A percentile compares a stretch with the other conserved stretches of the same genome.
Evolutionary conservation across 768 basidiomycete genomes (phyloP).

Genomic region (Phlegmacium glaucopus): DNA sequence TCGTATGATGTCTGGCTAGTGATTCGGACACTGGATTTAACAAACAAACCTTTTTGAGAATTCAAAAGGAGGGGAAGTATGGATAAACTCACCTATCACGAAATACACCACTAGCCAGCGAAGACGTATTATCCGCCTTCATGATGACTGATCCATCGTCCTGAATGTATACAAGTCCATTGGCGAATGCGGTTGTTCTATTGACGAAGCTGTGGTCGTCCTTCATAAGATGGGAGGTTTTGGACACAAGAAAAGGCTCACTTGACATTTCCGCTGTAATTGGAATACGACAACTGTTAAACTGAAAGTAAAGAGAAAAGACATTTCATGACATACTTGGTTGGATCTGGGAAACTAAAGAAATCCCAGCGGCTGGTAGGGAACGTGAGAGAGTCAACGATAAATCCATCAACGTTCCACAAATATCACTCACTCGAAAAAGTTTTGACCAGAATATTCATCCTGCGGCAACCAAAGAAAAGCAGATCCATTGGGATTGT

Average conservation of each 20-base stretch:
- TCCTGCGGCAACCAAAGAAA: slow-evolving; percentile 69
- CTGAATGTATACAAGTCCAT: slow-evolving; percentile 54
- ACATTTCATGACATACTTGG: slow-evolving; percentile 42
- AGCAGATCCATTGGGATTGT: slow-evolving; percentile 44
- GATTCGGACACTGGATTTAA: slow-evolving; percentile 68
- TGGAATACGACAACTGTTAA: slow-evolving; percentile 6
- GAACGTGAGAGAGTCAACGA: slow-evolving; percentile 4
- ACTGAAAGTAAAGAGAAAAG: slow-evolving; percentile 7
- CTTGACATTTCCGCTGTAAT: slow-evolving; percentile 65
- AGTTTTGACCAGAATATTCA: slow-evolving; percentile 57
- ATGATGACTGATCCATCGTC: slow-evolving; percentile 65
- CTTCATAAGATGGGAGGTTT: background rate
- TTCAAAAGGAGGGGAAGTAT: background rate
- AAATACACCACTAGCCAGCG: slow-evolving; percentile 49
- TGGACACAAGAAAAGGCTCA: slow-evolving; percentile 31
- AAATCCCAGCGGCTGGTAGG: slow-evolving; percentile 51
- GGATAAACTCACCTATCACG: slow-evolving; percentile 55
- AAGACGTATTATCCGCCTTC: slow-evolving; percentile 73
- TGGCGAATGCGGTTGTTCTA: slow-evolving; percentile 46
- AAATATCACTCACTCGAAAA: slow-evolving; percentile 57
- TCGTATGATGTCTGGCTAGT: slow-evolving; percentile 61
- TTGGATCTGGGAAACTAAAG: slow-evolving; percentile 62
- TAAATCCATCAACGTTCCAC: background rate
- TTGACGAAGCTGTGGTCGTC: slow-evolving; percentile 47
- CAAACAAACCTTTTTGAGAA: background rate